Base-by-base conservation (phyloP, 768 basidiomycete species). In the Gautieria morchelliformis region DNA sequence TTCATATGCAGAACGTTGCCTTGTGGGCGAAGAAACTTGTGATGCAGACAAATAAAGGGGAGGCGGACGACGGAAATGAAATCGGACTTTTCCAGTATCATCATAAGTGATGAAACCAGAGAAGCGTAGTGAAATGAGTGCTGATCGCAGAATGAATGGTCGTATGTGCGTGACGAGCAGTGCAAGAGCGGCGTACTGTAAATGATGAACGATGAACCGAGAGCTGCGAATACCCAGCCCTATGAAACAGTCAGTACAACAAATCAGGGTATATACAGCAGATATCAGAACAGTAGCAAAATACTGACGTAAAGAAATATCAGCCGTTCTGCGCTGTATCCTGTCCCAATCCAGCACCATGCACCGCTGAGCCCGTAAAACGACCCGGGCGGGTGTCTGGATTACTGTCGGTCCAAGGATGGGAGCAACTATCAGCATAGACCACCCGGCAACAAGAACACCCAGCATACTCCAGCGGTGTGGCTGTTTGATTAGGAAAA, bases 351-450 rank as follows among this genome's bases (percentile, higher is more conserved):
- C 53, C 53, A 54, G 40, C 39, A 54, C 53, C 53, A 54, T 17
- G 53, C 53, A 12, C 53, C 53, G 22, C 33, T 54, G 27, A 54
- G 39, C 5, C 53, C 37, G 40, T 54, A 54, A 19, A 54, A 54
- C 4, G 39, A 24, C 2, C 53, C 53, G 20, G 4, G 39, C 4
- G 11, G 39, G 19, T 17, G 12, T 42, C 32, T 54, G 37, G 39
- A 54, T 19, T 41, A 44, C 37, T 20, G 53, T 54, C n/a, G 53
- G 39, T 54, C 53, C 53, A 22, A 54, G n/a, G 41, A 54, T 54
- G 9, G 53, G 53, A 10, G 42, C 8, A 22, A 22, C 10, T 17
- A 54, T 42, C 10, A 54, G 19, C 32, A 54, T 11, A 1, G 41
- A 22, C 53, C 53, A 54, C 22, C 53, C 53, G 15, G 24, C 10